Conservation (phyloP, 73 alveolate genomes). For the Uronychia binucleata region DNA sequence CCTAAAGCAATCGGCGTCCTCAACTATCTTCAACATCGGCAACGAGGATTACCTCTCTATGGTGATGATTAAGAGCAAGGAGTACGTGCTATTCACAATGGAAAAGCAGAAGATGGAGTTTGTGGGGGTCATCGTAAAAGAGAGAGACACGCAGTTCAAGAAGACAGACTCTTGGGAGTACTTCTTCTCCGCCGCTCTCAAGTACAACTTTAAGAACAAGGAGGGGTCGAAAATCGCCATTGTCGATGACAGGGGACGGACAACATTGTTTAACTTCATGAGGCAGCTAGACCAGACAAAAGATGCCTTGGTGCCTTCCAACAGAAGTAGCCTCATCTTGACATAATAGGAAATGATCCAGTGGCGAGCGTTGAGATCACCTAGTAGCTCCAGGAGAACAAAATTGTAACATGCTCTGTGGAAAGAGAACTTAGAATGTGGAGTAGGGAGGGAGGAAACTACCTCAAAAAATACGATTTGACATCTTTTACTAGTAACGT, state of each 20-base stretch:
- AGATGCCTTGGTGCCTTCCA: conserved; percentile 46
- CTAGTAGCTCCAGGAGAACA: conserved; percentile 28
- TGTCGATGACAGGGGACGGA: conserved; percentile 34
- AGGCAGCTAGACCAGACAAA: conserved; percentile 45
- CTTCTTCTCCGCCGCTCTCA: conserved; percentile 53
- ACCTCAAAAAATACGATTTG: conserved; percentile 58
- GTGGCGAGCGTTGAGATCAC: conserved; percentile 57
- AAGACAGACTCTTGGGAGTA: conserved; percentile 60
- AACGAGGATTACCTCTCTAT: conserved; percentile 31
- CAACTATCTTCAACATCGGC: conserved; percentile 22
- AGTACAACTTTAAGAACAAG: conserved; percentile 40
- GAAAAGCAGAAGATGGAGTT: conserved; percentile 48
- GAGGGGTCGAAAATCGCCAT: conserved; percentile 60
- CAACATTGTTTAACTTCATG: conserved; percentile 52
- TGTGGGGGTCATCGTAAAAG: conserved; percentile 6
- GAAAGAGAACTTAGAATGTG: conserved; percentile 63
- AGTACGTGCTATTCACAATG: conserved; percentile 32
- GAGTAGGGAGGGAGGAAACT: conserved; percentile 43
- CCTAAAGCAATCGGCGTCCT: conserved; percentile 10
- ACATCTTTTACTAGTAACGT: conserved; percentile 40
- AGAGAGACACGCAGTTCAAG: conserved; percentile 6
- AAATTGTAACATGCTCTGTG: conserved; percentile 47
- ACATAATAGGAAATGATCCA: conserved; percentile 56
- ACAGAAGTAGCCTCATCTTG: conserved; percentile 19
- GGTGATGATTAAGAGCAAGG: conserved; percentile 26